These are phyloP conservation scores for Tylopilus orsonianus DNA, from an alignment of 1,284 basidiomycete genomes.

Conservation along the genomic window DNA sequence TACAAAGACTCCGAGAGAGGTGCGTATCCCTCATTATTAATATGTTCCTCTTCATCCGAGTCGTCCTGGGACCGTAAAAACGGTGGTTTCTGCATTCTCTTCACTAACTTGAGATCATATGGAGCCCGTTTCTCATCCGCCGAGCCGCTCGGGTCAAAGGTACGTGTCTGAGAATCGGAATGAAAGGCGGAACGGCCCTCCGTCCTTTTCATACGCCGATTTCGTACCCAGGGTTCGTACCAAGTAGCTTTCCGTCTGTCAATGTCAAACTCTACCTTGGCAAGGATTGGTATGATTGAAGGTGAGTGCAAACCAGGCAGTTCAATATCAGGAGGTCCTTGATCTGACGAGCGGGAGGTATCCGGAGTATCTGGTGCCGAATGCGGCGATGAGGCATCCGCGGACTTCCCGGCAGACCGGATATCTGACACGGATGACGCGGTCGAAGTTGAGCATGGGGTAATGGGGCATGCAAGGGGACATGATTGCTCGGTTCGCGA, in stretches of 20 bases:
- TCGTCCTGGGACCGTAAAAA: constrained; percentile 33
- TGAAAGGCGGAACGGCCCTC: constrained; percentile 39
- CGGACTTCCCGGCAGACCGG: constrained; percentile 49
- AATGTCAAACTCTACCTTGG: constrained; percentile 88
- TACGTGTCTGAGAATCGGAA: constrained; percentile 27
- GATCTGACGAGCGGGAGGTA: constrained; percentile 49
- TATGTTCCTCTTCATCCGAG: constrained; percentile 21
- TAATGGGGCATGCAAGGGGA: constrained; percentile 38
- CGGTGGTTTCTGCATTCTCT: constrained; percentile 42
- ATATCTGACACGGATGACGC: constrained; percentile 47
- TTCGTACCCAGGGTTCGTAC: constrained; percentile 78
- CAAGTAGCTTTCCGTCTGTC: constrained; percentile 72
- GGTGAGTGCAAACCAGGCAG: constrained; percentile 64
- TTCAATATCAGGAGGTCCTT: constrained; percentile 48
- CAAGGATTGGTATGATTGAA: constrained; percentile 75
- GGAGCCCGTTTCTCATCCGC: constrained; percentile 38
- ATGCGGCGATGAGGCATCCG: constrained; percentile 38
- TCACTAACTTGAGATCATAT: constrained; percentile 51
- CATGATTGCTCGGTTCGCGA: constrained; percentile 36
- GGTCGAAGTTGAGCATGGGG: constrained; percentile 58
- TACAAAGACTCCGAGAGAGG: constrained; percentile 38
- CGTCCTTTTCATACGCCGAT: constrained; percentile 54
- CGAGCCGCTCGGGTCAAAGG: constrained; percentile 23
- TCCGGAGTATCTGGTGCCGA: constrained; percentile 59
- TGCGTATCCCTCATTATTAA: constrained; percentile 31